phyloP scores from a whole-genome alignment of 2,329 filamentous ascomycete species.

The Talaromyces islandicus region DNA sequence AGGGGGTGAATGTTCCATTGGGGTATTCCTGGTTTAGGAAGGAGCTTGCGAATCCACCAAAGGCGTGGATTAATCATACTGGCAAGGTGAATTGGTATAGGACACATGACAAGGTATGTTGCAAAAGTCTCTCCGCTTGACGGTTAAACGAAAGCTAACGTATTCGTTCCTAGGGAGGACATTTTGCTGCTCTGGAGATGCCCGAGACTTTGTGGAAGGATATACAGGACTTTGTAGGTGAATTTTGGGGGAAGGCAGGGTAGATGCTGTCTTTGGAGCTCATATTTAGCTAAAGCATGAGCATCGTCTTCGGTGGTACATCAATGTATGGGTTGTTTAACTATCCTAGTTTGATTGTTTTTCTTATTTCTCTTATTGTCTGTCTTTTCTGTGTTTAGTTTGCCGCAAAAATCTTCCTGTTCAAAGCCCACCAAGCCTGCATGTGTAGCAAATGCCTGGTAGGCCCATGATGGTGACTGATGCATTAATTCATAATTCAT shows the following conservation, averaged over 20 bases:
- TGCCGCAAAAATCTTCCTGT: not conserved
- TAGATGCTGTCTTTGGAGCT: not conserved
- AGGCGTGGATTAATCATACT: not conserved
- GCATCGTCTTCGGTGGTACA: not conserved
- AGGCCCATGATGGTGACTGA: not conserved
- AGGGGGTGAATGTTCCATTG: not conserved
- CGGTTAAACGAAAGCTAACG: not conserved
- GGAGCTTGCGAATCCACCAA: constrained; percentile 1
- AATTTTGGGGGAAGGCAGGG: not conserved
- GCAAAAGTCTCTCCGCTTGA: not conserved
- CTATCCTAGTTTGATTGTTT: not conserved
- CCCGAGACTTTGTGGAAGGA: constrained; percentile 1
- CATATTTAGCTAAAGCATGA: not conserved
- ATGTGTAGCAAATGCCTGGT: not conserved
- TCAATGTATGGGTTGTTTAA: not conserved
- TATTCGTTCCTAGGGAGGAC: not conserved
- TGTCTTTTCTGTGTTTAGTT: not conserved
- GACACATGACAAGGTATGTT: not conserved
- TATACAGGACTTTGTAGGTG: not conserved
- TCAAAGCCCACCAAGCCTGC: not conserved
- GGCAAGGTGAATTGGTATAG: constrained; percentile 2
- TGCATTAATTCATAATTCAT: not conserved
- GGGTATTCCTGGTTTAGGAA: constrained; percentile 1
- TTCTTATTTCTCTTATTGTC: too few relatives aligned
- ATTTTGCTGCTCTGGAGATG: not conserved